These are phyloP conservation scores for Penicillium sp. DNA, from an alignment of 2,329 filamentous ascomycete species.

Conservation along the genomic window DNA sequence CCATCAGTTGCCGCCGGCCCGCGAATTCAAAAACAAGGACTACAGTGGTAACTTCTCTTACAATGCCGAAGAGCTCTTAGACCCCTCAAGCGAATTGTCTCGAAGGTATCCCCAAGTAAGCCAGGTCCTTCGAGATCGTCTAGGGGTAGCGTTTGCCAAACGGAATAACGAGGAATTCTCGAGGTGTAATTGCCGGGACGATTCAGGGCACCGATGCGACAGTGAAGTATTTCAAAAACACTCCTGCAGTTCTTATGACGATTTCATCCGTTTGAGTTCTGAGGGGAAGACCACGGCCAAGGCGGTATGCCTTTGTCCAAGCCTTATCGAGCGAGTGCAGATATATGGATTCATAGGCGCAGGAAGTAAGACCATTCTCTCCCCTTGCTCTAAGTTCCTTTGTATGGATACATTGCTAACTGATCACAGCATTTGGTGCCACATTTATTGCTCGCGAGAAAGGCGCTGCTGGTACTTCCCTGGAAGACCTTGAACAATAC, in stretches of 20 bases:
- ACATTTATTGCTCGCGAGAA: constrained; percentile 24
- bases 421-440: constrained; percentile 20
- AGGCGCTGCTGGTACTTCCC: background rate
- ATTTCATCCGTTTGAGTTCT: background rate
- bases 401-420: constrained; percentile 2
- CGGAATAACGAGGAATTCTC: constrained; percentile 13
- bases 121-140: constrained; percentile 9
- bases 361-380: constrained; percentile 20
- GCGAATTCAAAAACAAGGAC: background rate
- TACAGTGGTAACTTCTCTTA: background rate
- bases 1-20: background rate
- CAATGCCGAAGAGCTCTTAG: constrained; percentile 4
- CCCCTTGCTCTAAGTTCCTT: background rate
- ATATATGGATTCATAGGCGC: constrained; percentile 21
- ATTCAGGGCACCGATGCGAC: background rate
- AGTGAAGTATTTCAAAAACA: background rate
- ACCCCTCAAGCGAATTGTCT: constrained; percentile 12
- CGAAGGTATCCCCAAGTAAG: constrained; percentile 13
- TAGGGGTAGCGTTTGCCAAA: constrained; percentile 6
- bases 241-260: background rate
- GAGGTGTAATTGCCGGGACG: constrained; percentile 7
- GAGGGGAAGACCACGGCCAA: background rate
- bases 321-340: constrained; percentile 10
- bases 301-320: background rate
- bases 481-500: constrained; percentile 13